Conservation (phyloP, 768 basidiomycete genomes). For the Boletus fagicola region DNA sequence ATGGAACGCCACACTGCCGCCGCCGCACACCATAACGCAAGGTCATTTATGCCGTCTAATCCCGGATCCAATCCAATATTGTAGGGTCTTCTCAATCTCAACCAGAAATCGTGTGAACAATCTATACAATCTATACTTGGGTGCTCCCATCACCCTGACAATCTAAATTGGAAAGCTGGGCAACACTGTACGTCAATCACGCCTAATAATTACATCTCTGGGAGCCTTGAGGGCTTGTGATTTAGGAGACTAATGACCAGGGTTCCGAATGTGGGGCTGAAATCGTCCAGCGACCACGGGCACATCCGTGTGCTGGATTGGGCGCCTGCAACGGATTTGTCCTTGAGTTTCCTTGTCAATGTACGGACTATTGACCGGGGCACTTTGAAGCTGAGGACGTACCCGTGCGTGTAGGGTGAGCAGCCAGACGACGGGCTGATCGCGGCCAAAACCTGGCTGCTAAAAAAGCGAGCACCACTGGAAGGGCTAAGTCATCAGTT, state of each 20-base stretch:
- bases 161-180: neutral
- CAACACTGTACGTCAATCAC: neutral
- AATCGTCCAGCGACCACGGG: neutral
- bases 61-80: no score
- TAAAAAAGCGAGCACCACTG: conserved; percentile 2
- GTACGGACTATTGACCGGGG: neutral
- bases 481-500: neutral
- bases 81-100: no score
- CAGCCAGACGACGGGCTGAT: neutral
- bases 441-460: neutral
- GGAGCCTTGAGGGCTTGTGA: neutral
- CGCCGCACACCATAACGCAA: neutral
- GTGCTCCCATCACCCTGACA: neutral
- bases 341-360: neutral
- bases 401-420: neutral
- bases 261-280: neutral
- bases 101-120: neutral
- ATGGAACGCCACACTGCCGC: neutral
- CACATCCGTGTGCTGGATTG: neutral
- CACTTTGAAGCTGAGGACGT: neutral
- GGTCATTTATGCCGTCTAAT: no score
- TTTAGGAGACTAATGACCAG: neutral
- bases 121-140: neutral
- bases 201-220: neutral
- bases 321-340: neutral